phyloP scores from a whole-genome alignment of 2,329 filamentous ascomycete genomes.

The Talaromyces sp. region DNA sequence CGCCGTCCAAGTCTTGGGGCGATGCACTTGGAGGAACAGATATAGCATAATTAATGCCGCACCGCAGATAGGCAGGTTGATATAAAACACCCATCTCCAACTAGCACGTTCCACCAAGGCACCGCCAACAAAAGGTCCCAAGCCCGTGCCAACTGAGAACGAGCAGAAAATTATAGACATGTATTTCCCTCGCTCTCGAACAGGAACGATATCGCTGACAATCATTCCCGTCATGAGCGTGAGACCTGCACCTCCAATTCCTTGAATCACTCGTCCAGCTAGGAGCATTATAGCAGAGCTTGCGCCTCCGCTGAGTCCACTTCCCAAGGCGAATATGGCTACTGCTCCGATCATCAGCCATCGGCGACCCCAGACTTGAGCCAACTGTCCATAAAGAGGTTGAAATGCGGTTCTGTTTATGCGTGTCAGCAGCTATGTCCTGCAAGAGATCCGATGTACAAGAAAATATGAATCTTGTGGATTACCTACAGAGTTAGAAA shows the following conservation, averaged over 20 bases:
- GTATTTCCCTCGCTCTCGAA: constrained; percentile 33
- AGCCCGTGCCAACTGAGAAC: constrained; percentile 39
- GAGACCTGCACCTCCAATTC: constrained; percentile 49
- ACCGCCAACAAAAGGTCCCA: constrained; percentile 45
- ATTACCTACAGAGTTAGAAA: no score
- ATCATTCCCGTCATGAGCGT: constrained; percentile 42
- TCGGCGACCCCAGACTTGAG: constrained; percentile 48
- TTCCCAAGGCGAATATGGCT: constrained; percentile 51
- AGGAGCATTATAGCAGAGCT: constrained; percentile 48
- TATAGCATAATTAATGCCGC: background rate
- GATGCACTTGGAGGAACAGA: background rate
- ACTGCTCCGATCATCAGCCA: constrained; percentile 42
- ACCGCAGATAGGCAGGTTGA: constrained; percentile 26
- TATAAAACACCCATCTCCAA: constrained; percentile 34
- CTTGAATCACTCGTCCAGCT: constrained; percentile 54
- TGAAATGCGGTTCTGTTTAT: no score
- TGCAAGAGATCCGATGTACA: no score
- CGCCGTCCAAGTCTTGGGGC: constrained; percentile 10
- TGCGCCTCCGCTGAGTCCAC: constrained; percentile 51
- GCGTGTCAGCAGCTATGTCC: no score
- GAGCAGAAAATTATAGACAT: constrained; percentile 23
- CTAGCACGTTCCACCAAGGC: constrained; percentile 22
- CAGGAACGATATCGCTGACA: constrained; percentile 45
- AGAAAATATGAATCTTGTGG: no score
- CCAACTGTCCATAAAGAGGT: no score